A percentile compares a stretch with the other conserved stretches of the same genome.
phyloP scores from a whole-genome alignment of 352 stramenopile genomes.

The Blastocystis sp. region DNA sequence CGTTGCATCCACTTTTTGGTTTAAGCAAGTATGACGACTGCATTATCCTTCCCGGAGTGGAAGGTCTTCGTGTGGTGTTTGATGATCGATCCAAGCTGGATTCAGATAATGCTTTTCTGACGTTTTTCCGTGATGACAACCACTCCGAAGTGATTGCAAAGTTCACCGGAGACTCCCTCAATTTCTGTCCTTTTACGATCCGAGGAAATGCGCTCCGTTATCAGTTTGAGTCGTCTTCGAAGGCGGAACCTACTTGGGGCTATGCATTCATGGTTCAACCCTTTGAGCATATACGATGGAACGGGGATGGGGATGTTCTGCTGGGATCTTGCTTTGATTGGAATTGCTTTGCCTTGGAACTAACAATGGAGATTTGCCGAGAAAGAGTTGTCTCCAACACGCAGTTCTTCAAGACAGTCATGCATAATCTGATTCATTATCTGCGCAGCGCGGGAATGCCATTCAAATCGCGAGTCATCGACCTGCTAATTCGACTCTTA shows the following conservation, averaged over 20 bases:
- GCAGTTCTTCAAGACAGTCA: not conserved
- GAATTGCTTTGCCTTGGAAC: conserved; percentile 29
- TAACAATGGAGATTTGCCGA: conserved; percentile 29
- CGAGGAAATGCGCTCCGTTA: conserved; percentile 36
- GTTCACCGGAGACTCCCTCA: not conserved
- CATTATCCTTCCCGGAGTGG: conserved; percentile 15
- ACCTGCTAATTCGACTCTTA: conserved; percentile 7
- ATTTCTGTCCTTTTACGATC: conserved; percentile 40
- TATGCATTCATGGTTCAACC: conserved; percentile 58
- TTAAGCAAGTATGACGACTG: conserved; percentile 36
- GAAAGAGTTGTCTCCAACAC: not conserved
- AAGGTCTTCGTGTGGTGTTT: conserved; percentile 44
- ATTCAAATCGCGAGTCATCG: conserved; percentile 46
- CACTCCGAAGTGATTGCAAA: conserved; percentile 33
- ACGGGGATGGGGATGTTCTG: conserved; percentile 28
- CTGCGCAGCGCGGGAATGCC: conserved; percentile 9
- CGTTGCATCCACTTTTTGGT: conserved; percentile 26
- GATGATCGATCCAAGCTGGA: conserved; percentile 31
- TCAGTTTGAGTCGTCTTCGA: not conserved
- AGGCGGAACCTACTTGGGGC: conserved; percentile 6
- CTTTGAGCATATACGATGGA: conserved; percentile 50
- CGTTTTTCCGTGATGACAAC: conserved; percentile 45
- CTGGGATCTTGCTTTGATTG: conserved; percentile 32
- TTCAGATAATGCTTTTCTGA: not conserved
- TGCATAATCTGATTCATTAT: conserved; percentile 43